A percentile compares a stretch with the other conserved stretches of the same genome.
Evolutionary conservation across 2,329 filamentous ascomycete genomes (phyloP).

Genomic region (Colletotrichum liaoningense): DNA sequence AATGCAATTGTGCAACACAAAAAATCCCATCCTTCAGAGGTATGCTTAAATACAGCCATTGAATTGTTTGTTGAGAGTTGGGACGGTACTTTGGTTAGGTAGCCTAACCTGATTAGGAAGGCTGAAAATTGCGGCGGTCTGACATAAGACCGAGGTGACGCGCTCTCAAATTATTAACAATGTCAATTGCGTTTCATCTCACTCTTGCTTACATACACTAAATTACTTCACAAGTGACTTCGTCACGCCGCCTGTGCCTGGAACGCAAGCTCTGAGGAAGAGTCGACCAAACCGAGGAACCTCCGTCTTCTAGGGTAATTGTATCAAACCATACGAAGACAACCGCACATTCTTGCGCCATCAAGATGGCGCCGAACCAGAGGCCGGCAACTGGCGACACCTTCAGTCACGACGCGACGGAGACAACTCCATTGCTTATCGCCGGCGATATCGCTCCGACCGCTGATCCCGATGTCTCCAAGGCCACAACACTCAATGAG

Average conservation of each 20-base stretch:
- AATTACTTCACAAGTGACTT: neutral
- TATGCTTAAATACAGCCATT: slow-evolving; percentile 27
- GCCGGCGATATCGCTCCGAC: slow-evolving; percentile 20
- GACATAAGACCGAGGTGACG: neutral
- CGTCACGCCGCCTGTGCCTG: neutral
- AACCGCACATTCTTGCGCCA: neutral
- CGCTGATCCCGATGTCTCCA: slow-evolving; percentile 20
- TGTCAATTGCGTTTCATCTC: neutral
- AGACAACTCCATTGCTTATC: slow-evolving; percentile 19
- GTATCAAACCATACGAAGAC: neutral
- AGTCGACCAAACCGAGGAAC: too few relatives aligned
- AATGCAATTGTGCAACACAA: neutral
- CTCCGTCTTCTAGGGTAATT: too few relatives aligned
- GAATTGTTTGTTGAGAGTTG: slow-evolving; percentile 51
- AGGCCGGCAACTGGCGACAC: neutral
- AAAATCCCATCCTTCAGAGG: neutral
- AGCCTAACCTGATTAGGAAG: neutral
- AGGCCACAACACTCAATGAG: slow-evolving; percentile 18
- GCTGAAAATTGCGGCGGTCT: neutral
- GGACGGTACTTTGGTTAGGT: slow-evolving; percentile 41
- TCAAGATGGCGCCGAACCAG: neutral
- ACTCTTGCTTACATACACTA: neutral
- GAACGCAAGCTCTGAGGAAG: neutral
- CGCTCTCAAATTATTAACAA: neutral
- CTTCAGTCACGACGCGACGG: slow-evolving; percentile 6